phyloP scores from a whole-genome alignment of 176 grass and related monocot genomes.

The Cymbopogon citratus region DNA sequence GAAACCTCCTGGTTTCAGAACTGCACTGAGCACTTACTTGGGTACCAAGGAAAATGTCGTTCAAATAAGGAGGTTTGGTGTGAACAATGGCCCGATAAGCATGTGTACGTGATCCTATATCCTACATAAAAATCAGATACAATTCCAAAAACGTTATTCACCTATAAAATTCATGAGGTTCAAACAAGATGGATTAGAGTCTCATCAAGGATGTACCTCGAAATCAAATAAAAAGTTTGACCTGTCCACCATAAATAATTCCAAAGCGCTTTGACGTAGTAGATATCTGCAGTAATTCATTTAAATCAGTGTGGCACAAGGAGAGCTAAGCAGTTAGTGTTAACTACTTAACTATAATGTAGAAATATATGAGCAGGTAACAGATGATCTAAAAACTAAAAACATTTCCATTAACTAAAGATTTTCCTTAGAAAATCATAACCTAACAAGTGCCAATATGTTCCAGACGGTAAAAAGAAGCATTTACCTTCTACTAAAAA shows the following conservation, averaged over 20 bases:
- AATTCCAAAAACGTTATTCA: slow-evolving; percentile 29
- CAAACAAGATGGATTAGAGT: slow-evolving; percentile 26
- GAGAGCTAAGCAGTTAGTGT: neutral
- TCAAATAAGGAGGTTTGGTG: slow-evolving; percentile 79
- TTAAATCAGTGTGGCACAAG: slow-evolving; percentile 27
- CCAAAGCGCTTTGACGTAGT: slow-evolving; percentile 82
- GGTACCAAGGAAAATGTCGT: slow-evolving; percentile 73
- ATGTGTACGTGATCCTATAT: slow-evolving; percentile 65
- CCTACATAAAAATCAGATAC: slow-evolving; percentile 51
- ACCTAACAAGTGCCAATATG: slow-evolving; percentile 11
- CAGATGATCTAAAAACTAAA: slow-evolving; percentile 23
- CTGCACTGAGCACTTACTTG: slow-evolving; percentile 49
- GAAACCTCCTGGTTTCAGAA: slow-evolving; percentile 11
- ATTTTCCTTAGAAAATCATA: neutral
- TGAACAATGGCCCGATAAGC: slow-evolving; percentile 92
- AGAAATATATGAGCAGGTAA: slow-evolving; percentile 1
- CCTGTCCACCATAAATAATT: slow-evolving; percentile 97
- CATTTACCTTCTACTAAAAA: slow-evolving; percentile 83
- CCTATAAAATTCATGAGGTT: slow-evolving; percentile 13
- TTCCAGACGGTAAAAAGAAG: slow-evolving; percentile 5
- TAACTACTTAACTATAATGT: neutral
- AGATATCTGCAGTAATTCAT: slow-evolving; percentile 63
- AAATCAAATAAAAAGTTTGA: slow-evolving; percentile 99
- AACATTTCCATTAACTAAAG: slow-evolving; percentile 11
- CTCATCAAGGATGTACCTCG: slow-evolving; percentile 54